Evolutionary conservation across 1,139 yeast genomes (phyloP).

Genomic region (Saccharomyces hybrid): DNA sequence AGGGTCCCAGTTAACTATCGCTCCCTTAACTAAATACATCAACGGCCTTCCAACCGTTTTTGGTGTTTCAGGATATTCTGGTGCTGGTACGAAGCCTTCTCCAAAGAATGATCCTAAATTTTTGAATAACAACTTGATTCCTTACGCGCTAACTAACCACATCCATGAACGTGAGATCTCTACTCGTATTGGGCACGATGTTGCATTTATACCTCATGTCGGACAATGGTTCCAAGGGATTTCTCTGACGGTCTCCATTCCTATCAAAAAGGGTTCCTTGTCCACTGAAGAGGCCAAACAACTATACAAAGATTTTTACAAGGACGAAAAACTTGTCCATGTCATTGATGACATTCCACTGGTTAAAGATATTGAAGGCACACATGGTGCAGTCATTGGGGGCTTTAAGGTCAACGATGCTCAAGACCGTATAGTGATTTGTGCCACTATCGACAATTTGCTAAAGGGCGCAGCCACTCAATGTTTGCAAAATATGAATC

Average conservation of each 20-base stretch:
- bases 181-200: conserved; percentile 62
- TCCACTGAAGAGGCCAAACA: conserved; percentile 72
- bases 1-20: conserved; percentile 88
- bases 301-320: conserved; percentile 80
- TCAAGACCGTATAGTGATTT: conserved; percentile 84
- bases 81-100: conserved; percentile 98
- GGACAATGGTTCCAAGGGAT: conserved; percentile 99
- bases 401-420: conserved; percentile 89
- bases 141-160: conserved; percentile 93
- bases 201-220: conserved; percentile 93
- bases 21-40: conserved; percentile 63
- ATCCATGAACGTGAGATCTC: conserved; percentile 93
- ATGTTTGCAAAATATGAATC: conserved; percentile 89
- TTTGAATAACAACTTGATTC: conserved; percentile 76
- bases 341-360: conserved; percentile 60
- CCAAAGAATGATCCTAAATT: conserved; percentile 81
- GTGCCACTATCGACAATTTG: conserved; percentile 90
- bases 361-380: conserved; percentile 84
- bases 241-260: conserved; percentile 83
- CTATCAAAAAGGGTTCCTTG: conserved; percentile 61
- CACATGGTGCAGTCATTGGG: conserved; percentile 90
- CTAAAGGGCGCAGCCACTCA: conserved; percentile 98
- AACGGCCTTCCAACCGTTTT: conserved; percentile 74
- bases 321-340: conserved; percentile 77
- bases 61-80: conserved; percentile 97